A percentile compares a stretch with the other conserved stretches of the same genome.
phyloP scores from a whole-genome alignment of 352 stramenopile species.

The Globisporangium carolinianum region DNA sequence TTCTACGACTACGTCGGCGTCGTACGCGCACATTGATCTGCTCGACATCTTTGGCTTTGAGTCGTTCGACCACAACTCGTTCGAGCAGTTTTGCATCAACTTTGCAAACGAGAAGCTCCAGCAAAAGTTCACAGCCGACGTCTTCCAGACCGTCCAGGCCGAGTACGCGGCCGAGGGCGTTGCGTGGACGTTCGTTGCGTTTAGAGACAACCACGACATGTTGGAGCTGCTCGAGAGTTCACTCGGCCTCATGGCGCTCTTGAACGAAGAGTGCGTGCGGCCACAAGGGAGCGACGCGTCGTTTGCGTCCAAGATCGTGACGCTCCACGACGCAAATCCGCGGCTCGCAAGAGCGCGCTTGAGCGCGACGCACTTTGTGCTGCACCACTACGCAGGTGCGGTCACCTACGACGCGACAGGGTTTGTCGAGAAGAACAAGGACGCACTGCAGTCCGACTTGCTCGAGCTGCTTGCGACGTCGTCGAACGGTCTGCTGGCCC shows the following conservation, averaged over 20 bases:
- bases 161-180: constrained; percentile 73
- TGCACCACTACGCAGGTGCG: constrained; percentile 76
- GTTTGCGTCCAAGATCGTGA: constrained; percentile 86
- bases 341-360: constrained; percentile 69
- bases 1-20: constrained; percentile 14
- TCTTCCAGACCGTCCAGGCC: constrained; percentile 85
- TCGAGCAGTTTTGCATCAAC: constrained; percentile 96
- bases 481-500: constrained; percentile 63
- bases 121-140: constrained; percentile 85
- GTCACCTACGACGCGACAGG: constrained; percentile 78
- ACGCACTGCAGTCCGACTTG: constrained; percentile 76
- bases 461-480: constrained; percentile 62
- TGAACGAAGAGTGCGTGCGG: constrained; percentile 89
- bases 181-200: constrained; percentile 76
- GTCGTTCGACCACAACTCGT: constrained; percentile 89
- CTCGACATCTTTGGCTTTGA: constrained; percentile 98
- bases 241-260: constrained; percentile 84
- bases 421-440: constrained; percentile 88
- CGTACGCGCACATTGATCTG: constrained; percentile 88
- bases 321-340: constrained; percentile 72
- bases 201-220: constrained; percentile 89
- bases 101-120: constrained; percentile 95
- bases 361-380: constrained; percentile 70
- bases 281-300: constrained; percentile 83
- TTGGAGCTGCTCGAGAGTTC: constrained; percentile 86